Base-by-base conservation (phyloP, 1,139 yeast genomes). In the Sugiyamaella japonica region DNA sequence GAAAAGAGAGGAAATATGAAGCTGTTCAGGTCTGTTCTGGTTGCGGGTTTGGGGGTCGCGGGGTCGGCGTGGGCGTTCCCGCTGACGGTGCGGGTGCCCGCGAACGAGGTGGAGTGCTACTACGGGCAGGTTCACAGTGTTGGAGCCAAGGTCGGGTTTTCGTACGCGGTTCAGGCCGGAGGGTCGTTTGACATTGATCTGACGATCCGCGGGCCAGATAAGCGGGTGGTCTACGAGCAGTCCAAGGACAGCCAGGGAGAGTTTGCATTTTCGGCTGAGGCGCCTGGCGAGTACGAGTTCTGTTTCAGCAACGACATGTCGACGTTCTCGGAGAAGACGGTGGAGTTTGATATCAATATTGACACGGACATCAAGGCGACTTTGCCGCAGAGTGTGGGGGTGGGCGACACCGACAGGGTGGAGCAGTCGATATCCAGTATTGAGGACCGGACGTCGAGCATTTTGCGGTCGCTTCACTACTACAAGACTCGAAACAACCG, bases 91-190 rank as follows among this genome's bases (percentile, higher is more conserved):
- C 80, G 80, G 41, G 77, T 93, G 59, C 83, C 84, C n/a, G 91
- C 96, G 20, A 87, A 84, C 63, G 93, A 84, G 59, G 77, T 76
- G 58, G 79, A 86, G 54, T 93, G 99, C 69, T 88, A 80, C 70
- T 90, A 87, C 72, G 80, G 86, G 16, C 81, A 85, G 70, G 88
- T 93, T 52, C 81, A 82, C 51, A 76, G 79, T 57, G 80, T 82
- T 10, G 79, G 81, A 61, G 78, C 90, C 55, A 80, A 80, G 57
- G 79, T 93, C 56, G 85, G 87, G 31, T 91, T 86, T 69, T 88
- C 89, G 70, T 93, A 89, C 76, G 90, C 97, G 15, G 97, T 93
- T 50, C 97, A 90, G 72, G 79, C 86, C 38, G 97, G 98, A 55
- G 96, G 95, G 7, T 75, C 86, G 25, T 89, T 89, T 67, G 96